Percentiles rank a stretch among this genome's conserved stretches.
Conservation (phyloP, 208 protist genomes). For the Leishmania gerbilli region DNA sequence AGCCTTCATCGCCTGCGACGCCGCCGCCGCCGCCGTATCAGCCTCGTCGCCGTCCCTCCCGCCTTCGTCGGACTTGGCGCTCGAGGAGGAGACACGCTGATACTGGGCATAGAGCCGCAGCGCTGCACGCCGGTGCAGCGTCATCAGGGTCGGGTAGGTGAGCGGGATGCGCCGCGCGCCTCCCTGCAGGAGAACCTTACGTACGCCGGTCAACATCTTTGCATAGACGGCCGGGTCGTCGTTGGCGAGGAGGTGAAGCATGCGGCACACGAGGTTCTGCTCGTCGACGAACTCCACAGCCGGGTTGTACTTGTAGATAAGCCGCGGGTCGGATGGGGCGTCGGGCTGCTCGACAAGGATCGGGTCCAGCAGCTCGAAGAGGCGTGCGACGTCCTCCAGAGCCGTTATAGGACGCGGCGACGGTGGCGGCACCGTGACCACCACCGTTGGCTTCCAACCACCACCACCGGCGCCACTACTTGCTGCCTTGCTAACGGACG, state of each 20-base stretch:
- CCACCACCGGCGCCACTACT: not conserved
- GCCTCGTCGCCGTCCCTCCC: not conserved
- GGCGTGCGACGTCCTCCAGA: constrained; percentile 59
- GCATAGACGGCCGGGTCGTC: constrained; percentile 77
- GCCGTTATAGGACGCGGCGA: constrained; percentile 39
- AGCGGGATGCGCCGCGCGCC: constrained; percentile 83
- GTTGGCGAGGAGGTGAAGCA: constrained; percentile 89
- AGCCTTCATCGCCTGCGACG: constrained; percentile 11
- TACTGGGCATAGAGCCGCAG: constrained; percentile 38
- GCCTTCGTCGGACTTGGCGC: constrained; percentile 1
- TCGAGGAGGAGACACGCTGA: not conserved
- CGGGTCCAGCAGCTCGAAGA: constrained; percentile 88
- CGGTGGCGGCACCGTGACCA: constrained; percentile 11
- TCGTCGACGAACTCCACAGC: constrained; percentile 91
- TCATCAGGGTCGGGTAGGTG: constrained; percentile 87
- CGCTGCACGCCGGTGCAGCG: constrained; percentile 75
- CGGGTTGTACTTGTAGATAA: constrained; percentile 51
- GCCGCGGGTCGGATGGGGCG: constrained; percentile 25
- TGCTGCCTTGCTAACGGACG: constrained; percentile 7
- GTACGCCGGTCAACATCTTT: constrained; percentile 90
- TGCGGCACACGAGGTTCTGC: constrained; percentile 89
- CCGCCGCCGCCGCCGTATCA: constrained; percentile 5
- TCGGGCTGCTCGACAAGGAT: constrained; percentile 81
- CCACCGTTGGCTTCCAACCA: not conserved
- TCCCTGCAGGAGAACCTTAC: constrained; percentile 88